Conservation (phyloP, 257 asterid species). For the Penstemon newberryi region DNA sequence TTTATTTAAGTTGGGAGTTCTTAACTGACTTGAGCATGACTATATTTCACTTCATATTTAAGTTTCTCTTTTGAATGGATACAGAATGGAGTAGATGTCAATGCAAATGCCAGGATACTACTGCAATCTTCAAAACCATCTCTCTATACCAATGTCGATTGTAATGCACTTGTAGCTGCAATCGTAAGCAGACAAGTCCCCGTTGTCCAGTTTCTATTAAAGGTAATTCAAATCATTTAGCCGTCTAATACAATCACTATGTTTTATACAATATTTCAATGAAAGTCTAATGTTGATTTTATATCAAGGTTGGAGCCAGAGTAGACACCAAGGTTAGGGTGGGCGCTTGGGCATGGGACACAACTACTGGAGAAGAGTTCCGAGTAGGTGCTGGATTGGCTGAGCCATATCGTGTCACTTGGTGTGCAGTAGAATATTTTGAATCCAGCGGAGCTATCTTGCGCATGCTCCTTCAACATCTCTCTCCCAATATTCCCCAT, state of each 20-base stretch:
- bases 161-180: constrained; percentile 73
- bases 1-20: background rate
- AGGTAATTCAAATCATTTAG: constrained; percentile 36
- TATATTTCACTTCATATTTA: background rate
- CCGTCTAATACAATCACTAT: too few relatives aligned
- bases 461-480: constrained; percentile 54
- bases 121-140: constrained; percentile 75
- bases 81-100: constrained; percentile 65
- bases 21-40: background rate
- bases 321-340: constrained; percentile 55
- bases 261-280: background rate
- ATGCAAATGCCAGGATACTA: constrained; percentile 66
- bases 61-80: constrained; percentile 18
- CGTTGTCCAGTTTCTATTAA: constrained; percentile 49
- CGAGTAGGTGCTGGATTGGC: constrained; percentile 84
- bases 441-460: constrained; percentile 63
- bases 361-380: constrained; percentile 64
- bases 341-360: constrained; percentile 87
- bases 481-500: constrained; percentile 63
- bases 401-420: constrained; percentile 63
- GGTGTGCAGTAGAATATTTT: constrained; percentile 83
- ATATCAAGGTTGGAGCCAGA: constrained; percentile 57
- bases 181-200: constrained; percentile 58
- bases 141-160: constrained; percentile 67
- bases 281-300: constrained; percentile 1